Conservation (phyloP, 495 filamentous ascomycete genomes). For the Aspergillus olivimuriae region DNA sequence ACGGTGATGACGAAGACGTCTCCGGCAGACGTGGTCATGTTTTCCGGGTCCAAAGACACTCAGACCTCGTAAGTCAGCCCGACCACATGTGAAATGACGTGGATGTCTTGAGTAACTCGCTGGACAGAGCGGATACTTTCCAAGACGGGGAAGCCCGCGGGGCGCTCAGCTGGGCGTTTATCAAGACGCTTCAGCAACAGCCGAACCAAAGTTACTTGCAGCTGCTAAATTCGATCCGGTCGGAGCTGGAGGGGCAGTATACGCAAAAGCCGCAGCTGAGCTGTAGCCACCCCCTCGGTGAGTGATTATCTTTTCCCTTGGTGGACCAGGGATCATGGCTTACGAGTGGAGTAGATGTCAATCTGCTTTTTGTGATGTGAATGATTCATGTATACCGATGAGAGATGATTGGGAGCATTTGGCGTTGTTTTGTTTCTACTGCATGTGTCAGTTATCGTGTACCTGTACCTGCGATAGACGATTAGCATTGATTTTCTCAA, state of each 20-base stretch:
- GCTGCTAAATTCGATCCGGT: slow-evolving; percentile 86
- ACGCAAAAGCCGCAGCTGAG: slow-evolving; percentile 95
- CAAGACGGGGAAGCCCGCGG: slow-evolving; percentile 78
- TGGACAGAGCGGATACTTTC: slow-evolving; percentile 39
- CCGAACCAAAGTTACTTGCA: slow-evolving; percentile 96
- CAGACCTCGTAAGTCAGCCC: slow-evolving; percentile 57
- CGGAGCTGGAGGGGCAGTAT: slow-evolving; percentile 86
- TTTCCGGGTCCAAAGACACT: slow-evolving; percentile 91
- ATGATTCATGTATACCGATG: not conserved
- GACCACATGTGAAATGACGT: not conserved
- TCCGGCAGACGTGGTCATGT: slow-evolving; percentile 95
- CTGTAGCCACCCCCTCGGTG: slow-evolving; percentile 94
- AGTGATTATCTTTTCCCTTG: slow-evolving; percentile 6
- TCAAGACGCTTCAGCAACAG: slow-evolving; percentile 84
- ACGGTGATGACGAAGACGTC: slow-evolving; percentile 85
- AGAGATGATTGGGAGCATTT: not conserved
- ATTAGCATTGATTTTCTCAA: too few species aligned
- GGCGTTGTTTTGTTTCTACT: not conserved
- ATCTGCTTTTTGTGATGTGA: slow-evolving; percentile 41
- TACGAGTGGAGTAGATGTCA: slow-evolving; percentile 27
- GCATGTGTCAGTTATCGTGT: too few species aligned
- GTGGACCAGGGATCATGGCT: too few species aligned
- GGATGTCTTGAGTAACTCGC: not conserved
- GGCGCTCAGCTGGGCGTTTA: slow-evolving; percentile 96
- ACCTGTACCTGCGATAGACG: too few species aligned